phyloP scores from a whole-genome alignment of 2,329 filamentous ascomycete genomes.

The Scedosporium aurantiacum region DNA sequence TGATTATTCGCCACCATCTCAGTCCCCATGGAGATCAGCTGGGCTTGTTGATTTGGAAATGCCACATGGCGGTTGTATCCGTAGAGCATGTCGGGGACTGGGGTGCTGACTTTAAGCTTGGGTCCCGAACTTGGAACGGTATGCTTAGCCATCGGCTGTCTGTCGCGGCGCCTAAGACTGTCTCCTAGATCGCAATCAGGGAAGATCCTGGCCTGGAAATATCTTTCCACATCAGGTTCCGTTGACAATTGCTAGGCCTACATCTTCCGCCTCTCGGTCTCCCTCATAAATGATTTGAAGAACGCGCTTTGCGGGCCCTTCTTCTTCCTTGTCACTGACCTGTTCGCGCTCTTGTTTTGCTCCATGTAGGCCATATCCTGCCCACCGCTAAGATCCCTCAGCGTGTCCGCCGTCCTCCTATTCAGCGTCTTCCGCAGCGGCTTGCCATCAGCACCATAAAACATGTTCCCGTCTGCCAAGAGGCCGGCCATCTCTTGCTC shows the following conservation, averaged over 20 bases:
- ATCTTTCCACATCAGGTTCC: neutral
- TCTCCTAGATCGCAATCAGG: neutral
- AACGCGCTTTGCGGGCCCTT: constrained; percentile 28
- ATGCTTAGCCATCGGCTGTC: neutral
- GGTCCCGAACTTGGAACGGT: neutral
- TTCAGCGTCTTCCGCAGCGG: constrained; percentile 13
- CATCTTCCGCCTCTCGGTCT: constrained; percentile 17
- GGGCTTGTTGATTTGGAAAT: neutral
- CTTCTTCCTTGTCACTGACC: constrained; percentile 23
- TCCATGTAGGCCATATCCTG: constrained; percentile 97
- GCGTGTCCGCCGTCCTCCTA: constrained; percentile 61
- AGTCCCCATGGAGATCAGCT: neutral
- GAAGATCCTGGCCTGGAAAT: neutral
- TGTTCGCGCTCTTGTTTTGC: constrained; percentile 61
- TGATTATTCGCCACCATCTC: neutral
- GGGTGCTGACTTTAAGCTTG: neutral
- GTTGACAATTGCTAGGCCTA: no score
- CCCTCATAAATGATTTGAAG: constrained; percentile 31
- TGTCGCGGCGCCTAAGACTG: neutral
- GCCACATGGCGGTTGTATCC: neutral
- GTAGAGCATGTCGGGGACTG: neutral
- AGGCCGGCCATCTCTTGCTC: constrained; percentile 8
- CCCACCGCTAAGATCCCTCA: constrained; percentile 79
- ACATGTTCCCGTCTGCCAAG: no score
- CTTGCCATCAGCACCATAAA: constrained; percentile 6